A percentile compares a stretch with the other conserved stretches of the same genome.
These are phyloP conservation scores for Colletotrichum siamense DNA, from an alignment of 2,329 filamentous ascomycete genomes.

Conservation along the genomic window DNA sequence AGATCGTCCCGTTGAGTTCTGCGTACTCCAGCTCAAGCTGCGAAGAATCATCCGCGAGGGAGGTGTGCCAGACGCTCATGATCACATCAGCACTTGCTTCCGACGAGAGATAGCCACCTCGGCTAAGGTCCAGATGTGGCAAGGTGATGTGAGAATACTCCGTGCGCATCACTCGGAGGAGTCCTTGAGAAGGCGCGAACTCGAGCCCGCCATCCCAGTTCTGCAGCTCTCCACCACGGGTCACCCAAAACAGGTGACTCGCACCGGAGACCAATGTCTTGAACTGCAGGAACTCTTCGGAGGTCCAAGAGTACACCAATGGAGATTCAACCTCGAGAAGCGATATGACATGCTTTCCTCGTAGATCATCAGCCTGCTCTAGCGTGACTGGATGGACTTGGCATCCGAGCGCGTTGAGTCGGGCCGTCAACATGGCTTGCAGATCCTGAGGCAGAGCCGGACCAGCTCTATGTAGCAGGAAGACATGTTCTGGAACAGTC, in stretches of 20 bases:
- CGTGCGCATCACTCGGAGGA: conserved; percentile 21
- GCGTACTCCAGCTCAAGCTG: conserved; percentile 18
- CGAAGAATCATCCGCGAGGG: not conserved
- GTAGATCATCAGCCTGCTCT: not conserved
- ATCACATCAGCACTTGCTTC: not conserved
- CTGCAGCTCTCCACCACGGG: not conserved
- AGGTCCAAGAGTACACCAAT: conserved; percentile 11
- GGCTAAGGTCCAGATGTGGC: conserved; percentile 14
- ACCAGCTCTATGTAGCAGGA: not conserved
- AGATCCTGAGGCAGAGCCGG: not conserved
- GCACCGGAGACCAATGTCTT: conserved; percentile 14
- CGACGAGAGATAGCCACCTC: not conserved
- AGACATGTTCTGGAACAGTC: not conserved
- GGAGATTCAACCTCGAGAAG: conserved; percentile 15
- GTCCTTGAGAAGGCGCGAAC: conserved; percentile 18
- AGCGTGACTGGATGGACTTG: not conserved
- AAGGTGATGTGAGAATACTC: conserved; percentile 12
- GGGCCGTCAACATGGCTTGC: not conserved
- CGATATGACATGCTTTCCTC: conserved; percentile 14
- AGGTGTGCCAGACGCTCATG: not conserved
- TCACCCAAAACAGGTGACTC: conserved; percentile 23
- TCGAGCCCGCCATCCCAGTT: conserved; percentile 10
- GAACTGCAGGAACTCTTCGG: conserved; percentile 2
- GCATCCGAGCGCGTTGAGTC: not conserved
- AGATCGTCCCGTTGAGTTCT: conserved; percentile 11